Conservation (phyloP, 495 filamentous ascomycete genomes). For the Xylaria sp. region DNA sequence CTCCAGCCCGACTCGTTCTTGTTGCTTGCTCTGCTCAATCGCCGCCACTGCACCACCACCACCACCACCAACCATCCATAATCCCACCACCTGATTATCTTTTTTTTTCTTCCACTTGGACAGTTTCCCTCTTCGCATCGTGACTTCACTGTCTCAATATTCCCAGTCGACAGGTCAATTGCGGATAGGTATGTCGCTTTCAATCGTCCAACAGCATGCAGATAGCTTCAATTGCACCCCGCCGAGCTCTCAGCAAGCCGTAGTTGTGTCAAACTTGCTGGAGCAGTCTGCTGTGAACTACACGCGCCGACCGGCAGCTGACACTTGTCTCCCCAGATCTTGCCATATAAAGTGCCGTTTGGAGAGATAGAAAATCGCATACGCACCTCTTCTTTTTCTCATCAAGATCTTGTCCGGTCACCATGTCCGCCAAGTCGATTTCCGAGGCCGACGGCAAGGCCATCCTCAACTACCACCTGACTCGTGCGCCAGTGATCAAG, state of each 20-base stretch:
- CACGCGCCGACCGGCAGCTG: constrained; percentile 8
- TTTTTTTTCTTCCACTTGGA: constrained; percentile 27
- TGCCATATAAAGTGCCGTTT: constrained; percentile 15
- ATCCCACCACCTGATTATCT: constrained; percentile 10
- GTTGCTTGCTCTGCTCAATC: constrained; percentile 20
- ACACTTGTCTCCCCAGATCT: constrained; percentile 21
- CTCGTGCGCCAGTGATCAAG: constrained; percentile 96
- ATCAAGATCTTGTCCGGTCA: constrained; percentile 37
- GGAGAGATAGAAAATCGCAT: constrained; percentile 31
- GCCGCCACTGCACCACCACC: constrained; percentile 14
- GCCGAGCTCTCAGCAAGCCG: constrained; percentile 6
- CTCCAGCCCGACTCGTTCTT: constrained; percentile 29
- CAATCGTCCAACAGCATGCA: constrained; percentile 6
- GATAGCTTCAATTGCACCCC: constrained; percentile 2
- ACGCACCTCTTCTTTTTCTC: constrained; percentile 35
- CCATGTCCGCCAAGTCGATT: constrained; percentile 98
- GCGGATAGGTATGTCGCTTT: constrained; percentile 34
- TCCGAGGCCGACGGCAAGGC: constrained; percentile 99
- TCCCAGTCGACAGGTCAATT: constrained; percentile 36
- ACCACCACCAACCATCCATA: constrained; percentile 20
- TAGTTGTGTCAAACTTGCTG: neutral
- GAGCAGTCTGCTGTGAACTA: neutral
- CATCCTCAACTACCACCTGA: constrained; percentile 99
- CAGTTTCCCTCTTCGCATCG: constrained; percentile 29
- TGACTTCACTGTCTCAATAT: constrained; percentile 29